phyloP scores from a whole-genome alignment of 129 eudicot species.

The Flaveria trinervia region DNA sequence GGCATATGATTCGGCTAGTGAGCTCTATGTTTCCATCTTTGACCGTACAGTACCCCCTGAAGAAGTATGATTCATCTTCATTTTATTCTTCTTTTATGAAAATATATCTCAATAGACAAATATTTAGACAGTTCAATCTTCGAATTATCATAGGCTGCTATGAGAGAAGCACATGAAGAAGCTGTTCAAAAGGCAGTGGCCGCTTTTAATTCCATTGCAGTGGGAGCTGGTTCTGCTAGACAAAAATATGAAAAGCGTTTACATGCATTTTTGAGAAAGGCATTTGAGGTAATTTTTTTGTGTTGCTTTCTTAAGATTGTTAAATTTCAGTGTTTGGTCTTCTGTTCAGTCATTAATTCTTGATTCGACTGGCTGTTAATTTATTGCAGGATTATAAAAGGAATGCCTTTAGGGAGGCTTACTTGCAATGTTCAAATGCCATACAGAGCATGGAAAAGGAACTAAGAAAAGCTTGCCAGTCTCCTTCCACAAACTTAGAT shows the following conservation, averaged over 20 bases:
- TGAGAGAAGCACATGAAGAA: conserved; percentile 95
- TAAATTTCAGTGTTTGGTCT: neutral
- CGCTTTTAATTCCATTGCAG: conserved; percentile 69
- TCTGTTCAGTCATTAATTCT: conserved; percentile 5
- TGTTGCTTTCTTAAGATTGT: conserved; percentile 10
- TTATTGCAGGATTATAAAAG: conserved; percentile 83
- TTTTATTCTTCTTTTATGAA: neutral
- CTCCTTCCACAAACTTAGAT: conserved; percentile 72
- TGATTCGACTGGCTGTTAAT: conserved; percentile 24
- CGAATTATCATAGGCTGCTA: conserved; percentile 56
- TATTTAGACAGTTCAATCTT: conserved; percentile 18
- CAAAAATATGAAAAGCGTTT: conserved; percentile 85
- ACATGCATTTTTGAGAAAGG: conserved; percentile 66
- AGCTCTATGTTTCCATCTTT: conserved; percentile 76
- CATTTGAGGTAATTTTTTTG: conserved; percentile 69
- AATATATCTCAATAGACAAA: neutral
- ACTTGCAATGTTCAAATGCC: conserved; percentile 70
- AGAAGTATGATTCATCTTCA: conserved; percentile 60
- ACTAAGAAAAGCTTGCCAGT: conserved; percentile 69
- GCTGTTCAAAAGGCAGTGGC: conserved; percentile 74
- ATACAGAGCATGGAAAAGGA: conserved; percentile 87
- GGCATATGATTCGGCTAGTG: conserved; percentile 86
- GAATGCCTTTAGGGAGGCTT: conserved; percentile 89
- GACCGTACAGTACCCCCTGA: conserved; percentile 91
- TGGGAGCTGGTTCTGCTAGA: conserved; percentile 79